Evolutionary conservation across 129 eudicot genomes (phyloP).

Genomic region (Helianthus tuberosus): DNA sequence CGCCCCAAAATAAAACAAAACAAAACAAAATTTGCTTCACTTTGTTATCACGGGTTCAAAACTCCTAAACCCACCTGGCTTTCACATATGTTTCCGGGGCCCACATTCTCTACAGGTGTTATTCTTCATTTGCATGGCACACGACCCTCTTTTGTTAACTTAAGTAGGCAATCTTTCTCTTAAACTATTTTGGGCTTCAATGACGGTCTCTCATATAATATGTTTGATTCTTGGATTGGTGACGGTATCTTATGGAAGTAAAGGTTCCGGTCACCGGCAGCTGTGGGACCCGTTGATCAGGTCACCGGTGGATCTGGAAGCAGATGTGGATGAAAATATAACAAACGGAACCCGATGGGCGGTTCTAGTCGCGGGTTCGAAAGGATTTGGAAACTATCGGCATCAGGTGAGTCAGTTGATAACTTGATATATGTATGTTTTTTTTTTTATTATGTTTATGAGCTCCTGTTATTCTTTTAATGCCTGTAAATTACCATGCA

Average conservation of each 20-base stretch:
- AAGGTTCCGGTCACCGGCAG: slow-evolving; percentile 21
- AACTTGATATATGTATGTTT: too few relatives aligned
- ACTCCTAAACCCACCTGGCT: slow-evolving; percentile 4
- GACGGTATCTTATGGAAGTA: slow-evolving; percentile 7
- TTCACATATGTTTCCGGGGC: background rate
- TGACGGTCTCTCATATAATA: slow-evolving; percentile 17
- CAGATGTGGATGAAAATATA: background rate
- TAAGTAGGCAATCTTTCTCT: background rate
- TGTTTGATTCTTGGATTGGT: slow-evolving; percentile 1
- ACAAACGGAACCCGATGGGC: slow-evolving; percentile 63
- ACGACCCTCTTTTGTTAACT: background rate
- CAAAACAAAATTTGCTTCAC: too few relatives aligned
- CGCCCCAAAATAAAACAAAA: too few relatives aligned
- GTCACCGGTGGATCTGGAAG: slow-evolving; percentile 25
- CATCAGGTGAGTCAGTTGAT: slow-evolving; percentile 57
- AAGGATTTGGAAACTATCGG: slow-evolving; percentile 63
- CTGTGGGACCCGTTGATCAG: slow-evolving; percentile 50
- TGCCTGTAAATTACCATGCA: too few relatives aligned
- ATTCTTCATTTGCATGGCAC: slow-evolving; percentile 49
- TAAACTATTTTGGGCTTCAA: background rate
- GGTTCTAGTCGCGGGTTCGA: slow-evolving; percentile 82
- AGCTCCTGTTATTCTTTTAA: too few relatives aligned
- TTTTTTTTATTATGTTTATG: too few relatives aligned
- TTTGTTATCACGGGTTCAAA: too few relatives aligned
- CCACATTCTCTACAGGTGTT: slow-evolving; percentile 46